Evolutionary conservation across 2,329 filamentous ascomycete species (phyloP).

Genomic region (Curvularia sp.): DNA sequence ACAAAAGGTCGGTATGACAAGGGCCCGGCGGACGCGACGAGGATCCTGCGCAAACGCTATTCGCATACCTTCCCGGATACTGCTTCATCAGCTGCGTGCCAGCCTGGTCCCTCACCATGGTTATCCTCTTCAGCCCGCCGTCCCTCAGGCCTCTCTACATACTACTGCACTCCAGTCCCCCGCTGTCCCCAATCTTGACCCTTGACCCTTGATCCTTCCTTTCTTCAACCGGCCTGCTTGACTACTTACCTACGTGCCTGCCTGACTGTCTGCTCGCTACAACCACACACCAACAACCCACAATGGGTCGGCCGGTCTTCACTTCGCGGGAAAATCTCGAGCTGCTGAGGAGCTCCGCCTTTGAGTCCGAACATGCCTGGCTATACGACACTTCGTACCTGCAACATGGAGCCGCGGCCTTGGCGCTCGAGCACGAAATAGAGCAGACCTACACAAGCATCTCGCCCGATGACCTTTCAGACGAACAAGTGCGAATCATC

Average conservation of each 20-base stretch:
- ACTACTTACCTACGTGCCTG: not conserved
- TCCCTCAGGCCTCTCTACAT: conserved; percentile 2
- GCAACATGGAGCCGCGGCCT: conserved; percentile 46
- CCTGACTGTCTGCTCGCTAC: not conserved
- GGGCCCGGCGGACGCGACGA: conserved; percentile 24
- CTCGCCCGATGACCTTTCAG: conserved; percentile 47
- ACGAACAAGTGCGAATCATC: conserved; percentile 45
- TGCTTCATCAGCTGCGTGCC: conserved; percentile 29
- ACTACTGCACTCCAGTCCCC: not conserved
- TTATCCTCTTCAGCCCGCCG: conserved; percentile 19
- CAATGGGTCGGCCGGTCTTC: conserved; percentile 36
- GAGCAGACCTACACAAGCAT: conserved; percentile 42
- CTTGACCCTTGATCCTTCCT: not conserved
- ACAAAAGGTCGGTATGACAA: conserved; percentile 32
- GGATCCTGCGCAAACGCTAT: conserved; percentile 22
- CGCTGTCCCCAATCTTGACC: not conserved
- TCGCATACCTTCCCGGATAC: conserved; percentile 19
- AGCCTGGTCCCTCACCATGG: conserved; percentile 15
- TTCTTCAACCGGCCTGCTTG: not conserved
- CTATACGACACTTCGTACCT: conserved; percentile 48
- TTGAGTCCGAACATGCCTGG: conserved; percentile 49
- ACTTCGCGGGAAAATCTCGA: conserved; percentile 43
- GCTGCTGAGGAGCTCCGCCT: conserved; percentile 47
- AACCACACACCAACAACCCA: conserved; percentile 12
- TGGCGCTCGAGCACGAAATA: conserved; percentile 45